Conservation (phyloP, 768 basidiomycete species). For the Boletus huronensis region DNA sequence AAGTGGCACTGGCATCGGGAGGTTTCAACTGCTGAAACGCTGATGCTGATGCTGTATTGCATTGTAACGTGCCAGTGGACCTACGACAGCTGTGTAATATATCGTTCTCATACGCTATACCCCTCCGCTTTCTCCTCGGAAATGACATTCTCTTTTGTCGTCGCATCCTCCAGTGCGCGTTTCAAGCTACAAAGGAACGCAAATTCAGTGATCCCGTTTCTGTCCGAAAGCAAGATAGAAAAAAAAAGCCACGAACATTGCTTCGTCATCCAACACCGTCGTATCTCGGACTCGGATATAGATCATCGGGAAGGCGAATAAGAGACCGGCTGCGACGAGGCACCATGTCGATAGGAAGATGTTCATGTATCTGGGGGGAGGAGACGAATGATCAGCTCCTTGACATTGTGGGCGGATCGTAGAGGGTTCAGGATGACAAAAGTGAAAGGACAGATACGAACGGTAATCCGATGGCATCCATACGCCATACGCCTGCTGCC, state of each 20-base stretch:
- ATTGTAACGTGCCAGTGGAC: background rate
- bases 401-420: background rate
- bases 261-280: slow-evolving; percentile 52
- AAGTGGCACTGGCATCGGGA: no score
- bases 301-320: slow-evolving; percentile 72
- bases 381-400: background rate
- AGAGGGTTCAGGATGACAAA: background rate
- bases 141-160: background rate
- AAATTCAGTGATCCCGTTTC: background rate
- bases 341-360: slow-evolving; percentile 72
- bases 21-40: background rate
- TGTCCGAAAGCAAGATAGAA: background rate
- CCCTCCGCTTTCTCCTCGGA: background rate
- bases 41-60: background rate
- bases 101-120: background rate
- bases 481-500: slow-evolving; percentile 67
- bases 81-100: background rate
- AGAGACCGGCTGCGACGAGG: slow-evolving; percentile 56
- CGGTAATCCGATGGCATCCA: slow-evolving; percentile 62
- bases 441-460: slow-evolving; percentile 33
- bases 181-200: slow-evolving; percentile 1
- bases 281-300: slow-evolving; percentile 60
- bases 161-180: background rate
- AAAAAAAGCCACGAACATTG: slow-evolving; percentile 39
- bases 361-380: slow-evolving; percentile 51